A percentile compares a stretch with the other conserved stretches of the same genome.
Evolutionary conservation across 1,284 basidiomycete genomes (phyloP).

Genomic region (Puccinia coronata): DNA sequence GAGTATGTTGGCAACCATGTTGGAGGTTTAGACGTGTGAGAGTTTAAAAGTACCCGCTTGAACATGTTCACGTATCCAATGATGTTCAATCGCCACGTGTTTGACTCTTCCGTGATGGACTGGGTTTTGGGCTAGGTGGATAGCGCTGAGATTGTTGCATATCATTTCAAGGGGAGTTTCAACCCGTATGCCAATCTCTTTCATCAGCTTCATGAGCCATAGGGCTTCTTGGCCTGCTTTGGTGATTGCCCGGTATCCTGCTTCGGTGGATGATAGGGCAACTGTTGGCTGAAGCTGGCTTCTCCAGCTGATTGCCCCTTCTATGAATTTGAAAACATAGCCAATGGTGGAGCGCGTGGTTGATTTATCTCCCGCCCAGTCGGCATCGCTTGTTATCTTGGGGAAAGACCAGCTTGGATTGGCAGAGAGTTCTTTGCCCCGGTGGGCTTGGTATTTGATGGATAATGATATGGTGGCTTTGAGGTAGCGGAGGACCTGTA

Average conservation of each 20-base stretch:
- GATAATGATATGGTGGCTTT: neutral
- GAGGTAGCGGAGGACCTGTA: neutral
- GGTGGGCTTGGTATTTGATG: neutral
- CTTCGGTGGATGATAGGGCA: slow-evolving; percentile 38
- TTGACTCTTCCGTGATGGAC: neutral
- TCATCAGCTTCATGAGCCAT: slow-evolving; percentile 8
- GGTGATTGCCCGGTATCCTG: slow-evolving; percentile 38
- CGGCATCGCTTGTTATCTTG: neutral
- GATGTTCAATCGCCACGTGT: neutral
- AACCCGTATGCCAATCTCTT: neutral
- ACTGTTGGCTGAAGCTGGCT: slow-evolving; percentile 39
- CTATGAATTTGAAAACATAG: slow-evolving; percentile 3
- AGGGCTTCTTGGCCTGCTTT: slow-evolving; percentile 17
- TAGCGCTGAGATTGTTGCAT: neutral
- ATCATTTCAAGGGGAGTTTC: neutral
- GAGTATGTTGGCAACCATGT: neutral
- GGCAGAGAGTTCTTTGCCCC: neutral
- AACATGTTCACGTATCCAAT: neutral
- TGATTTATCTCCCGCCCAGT: neutral
- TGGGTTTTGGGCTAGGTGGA: neutral
- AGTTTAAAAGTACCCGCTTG: neutral
- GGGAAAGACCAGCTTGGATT: neutral
- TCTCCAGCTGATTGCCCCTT: slow-evolving; percentile 30
- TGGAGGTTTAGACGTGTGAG: neutral
- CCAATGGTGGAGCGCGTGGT: neutral